Evolutionary conservation across 352 stramenopile species (phyloP), one percentile per base, ranked within the genome.

Genomic region (Phytophthora idaei): DNA sequence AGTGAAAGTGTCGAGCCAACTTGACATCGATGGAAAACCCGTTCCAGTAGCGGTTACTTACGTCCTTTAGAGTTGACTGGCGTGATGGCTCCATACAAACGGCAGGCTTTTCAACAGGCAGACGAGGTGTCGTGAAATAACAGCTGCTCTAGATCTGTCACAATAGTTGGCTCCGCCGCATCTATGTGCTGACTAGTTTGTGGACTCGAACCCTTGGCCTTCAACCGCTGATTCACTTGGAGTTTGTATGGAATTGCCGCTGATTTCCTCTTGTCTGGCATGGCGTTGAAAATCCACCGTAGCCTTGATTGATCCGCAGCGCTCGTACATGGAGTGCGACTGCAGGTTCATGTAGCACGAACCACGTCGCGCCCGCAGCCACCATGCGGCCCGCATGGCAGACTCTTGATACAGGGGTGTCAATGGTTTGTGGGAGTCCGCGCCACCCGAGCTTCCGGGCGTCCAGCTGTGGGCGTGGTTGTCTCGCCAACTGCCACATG

Each of bases 91-190:
- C 5, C 44, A 65, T 70, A 69, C 48, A 67, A 63, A 67, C 14
- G 5, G 9, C 48, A 57, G 60, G 57, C 55, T 14, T 6, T 28
- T 14, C 17, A 2, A 12, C 0, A 27, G 17, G 36, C 54, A 74
- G 49, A 67, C 45, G 49, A 17, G 51, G 28, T 29, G 48, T 39
- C 50, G 41, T 21, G 41, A 28, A 32, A 29, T 36, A 45, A 52
- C 27, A 76, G 67, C 67, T 78, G 67, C 46, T 64, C 41, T 15
- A 1, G 25, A 66, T 25, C 61, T 76, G 63, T 78, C 71, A 76
- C 54, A 53, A 75, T 31, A 49, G 71, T 76, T 47, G 59, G 48
- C 28, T 14, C 6, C 9, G 28, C 5, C 41, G 12, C 39, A 39
- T 44, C 56, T 76, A 25, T 78, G 60, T 27, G 17, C 54, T 66